Evolutionary conservation across 345 rosid genomes (phyloP), one percentile per base, ranked within the genome.

Genomic region (Euphorbia pulcherrima): DNA sequence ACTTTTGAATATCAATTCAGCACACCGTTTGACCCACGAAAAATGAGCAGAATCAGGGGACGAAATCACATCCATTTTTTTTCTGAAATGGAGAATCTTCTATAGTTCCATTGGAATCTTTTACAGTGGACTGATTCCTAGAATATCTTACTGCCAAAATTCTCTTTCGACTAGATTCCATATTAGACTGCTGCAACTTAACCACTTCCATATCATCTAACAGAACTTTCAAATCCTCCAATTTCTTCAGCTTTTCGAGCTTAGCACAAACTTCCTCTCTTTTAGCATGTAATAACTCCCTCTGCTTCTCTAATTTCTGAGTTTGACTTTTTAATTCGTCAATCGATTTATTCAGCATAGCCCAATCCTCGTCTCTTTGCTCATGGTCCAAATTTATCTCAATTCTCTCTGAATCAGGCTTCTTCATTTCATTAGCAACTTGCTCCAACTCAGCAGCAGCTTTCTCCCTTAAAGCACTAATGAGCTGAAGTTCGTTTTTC

Each of bases 301-400:
- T 88, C 77, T 91, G 99, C 76, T 71, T 77, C 76, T 89, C 85
- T 55, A 94, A 73, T 76, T 91, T 94, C 65, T 83, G 84, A 29
- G 92, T 81, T 72, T 89, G 99, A 67, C 76, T 70, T 79, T 79
- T 85, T 54, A 94, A 89, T 76, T 89, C 99, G 74, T 89, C 95
- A 59, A 94, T 75, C 11, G 90, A 89, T 62, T 80, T 79, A 71
- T 79, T 88, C 64, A n/a, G n/a, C n/a, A n/a, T n/a, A n/a, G n/a
- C n/a, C n/a, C n/a, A n/a, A n/a, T n/a, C n/a, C n/a, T n/a, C 82
- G 62, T 88, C 91, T 68, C 96, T 88, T 77, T 78, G 81, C 77
- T 91, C 93, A 20, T 90, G 91, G 48, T 94, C 96, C 74, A 83
- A 50, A 67, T 85, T 87, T 68, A 94, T 83, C 81, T 89, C 95